Percentiles rank a stretch among this genome's conserved stretches.
phyloP scores from a whole-genome alignment of 805 yeast genomes.

The Teunomyces lycoperdinae region DNA sequence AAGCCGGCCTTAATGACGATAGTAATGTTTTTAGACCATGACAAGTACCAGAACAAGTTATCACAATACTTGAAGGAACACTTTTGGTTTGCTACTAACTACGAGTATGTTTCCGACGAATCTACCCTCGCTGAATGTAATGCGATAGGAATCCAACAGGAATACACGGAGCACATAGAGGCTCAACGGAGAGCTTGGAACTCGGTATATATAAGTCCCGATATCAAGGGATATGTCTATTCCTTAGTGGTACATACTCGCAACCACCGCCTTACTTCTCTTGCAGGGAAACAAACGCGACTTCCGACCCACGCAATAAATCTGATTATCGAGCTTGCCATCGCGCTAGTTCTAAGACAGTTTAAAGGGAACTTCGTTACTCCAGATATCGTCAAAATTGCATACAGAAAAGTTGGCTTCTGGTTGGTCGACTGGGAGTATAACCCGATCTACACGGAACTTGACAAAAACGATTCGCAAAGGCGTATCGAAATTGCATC shows the following conservation, averaged over 20 bases:
- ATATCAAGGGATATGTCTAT: conserved; percentile 33
- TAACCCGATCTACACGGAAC: conserved; percentile 12
- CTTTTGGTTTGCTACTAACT: conserved; percentile 13
- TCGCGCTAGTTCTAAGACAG: conserved; percentile 24
- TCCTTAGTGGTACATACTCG: conserved; percentile 36
- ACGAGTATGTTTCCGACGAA: conserved; percentile 9
- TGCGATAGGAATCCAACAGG: background rate
- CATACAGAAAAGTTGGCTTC: conserved; percentile 37
- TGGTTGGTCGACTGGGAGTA: conserved; percentile 46
- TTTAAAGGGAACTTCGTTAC: conserved; percentile 21
- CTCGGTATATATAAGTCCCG: conserved; percentile 31
- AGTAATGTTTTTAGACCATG: conserved; percentile 8
- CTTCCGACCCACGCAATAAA: conserved; percentile 32
- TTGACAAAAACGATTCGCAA: conserved; percentile 9
- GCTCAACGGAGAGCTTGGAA: background rate
- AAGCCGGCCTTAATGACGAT: conserved; percentile 9
- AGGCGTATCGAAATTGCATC: conserved; percentile 27
- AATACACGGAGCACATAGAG: conserved; percentile 1
- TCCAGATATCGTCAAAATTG: conserved; percentile 37
- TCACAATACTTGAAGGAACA: conserved; percentile 12
- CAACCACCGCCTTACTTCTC: conserved; percentile 37
- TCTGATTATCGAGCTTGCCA: conserved; percentile 25
- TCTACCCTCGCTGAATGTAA: conserved; percentile 1
- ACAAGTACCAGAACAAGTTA: conserved; percentile 3
- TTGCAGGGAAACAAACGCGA: conserved; percentile 35